phyloP scores from a whole-genome alignment of 2,329 filamentous ascomycete genomes.

The Ilyonectria sp. region DNA sequence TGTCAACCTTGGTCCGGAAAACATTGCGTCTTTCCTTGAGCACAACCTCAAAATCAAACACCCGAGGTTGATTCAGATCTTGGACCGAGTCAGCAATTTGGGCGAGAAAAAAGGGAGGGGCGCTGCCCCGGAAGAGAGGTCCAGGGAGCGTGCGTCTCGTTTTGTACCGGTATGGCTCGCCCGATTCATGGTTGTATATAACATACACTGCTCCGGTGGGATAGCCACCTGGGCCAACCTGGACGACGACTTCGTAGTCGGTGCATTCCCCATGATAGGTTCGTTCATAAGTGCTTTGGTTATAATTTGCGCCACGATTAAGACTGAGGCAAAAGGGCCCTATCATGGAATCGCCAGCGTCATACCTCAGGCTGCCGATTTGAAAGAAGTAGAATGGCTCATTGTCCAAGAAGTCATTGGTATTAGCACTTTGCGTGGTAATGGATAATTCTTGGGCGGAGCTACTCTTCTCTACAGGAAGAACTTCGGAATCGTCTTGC shows the following conservation, averaged over 20 bases:
- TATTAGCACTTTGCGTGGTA: neutral
- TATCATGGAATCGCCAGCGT: neutral
- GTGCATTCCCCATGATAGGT: neutral
- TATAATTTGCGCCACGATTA: too few relatives aligned
- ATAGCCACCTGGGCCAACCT: neutral
- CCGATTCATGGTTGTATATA: neutral
- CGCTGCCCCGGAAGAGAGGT: neutral
- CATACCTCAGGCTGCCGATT: neutral
- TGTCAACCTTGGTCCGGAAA: neutral
- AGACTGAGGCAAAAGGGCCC: too few relatives aligned
- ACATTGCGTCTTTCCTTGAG: neutral
- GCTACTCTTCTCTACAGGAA: neutral
- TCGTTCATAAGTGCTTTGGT: too few relatives aligned
- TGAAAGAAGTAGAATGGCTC: constrained; percentile 7
- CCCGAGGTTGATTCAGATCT: neutral
- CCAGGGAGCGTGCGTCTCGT: too few relatives aligned
- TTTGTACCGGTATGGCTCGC: accelerated
- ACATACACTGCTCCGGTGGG: neutral
- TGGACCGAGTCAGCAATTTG: constrained; percentile 4
- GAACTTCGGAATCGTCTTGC: neutral
- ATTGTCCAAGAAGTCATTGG: neutral
- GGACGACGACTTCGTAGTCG: constrained; percentile 7
- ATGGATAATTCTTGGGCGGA: too few relatives aligned
- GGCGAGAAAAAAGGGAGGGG: neutral
- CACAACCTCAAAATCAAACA: neutral